Evolutionary conservation across 2,329 filamentous ascomycete species (phyloP).

Genomic region (Apiospora sp.): DNA sequence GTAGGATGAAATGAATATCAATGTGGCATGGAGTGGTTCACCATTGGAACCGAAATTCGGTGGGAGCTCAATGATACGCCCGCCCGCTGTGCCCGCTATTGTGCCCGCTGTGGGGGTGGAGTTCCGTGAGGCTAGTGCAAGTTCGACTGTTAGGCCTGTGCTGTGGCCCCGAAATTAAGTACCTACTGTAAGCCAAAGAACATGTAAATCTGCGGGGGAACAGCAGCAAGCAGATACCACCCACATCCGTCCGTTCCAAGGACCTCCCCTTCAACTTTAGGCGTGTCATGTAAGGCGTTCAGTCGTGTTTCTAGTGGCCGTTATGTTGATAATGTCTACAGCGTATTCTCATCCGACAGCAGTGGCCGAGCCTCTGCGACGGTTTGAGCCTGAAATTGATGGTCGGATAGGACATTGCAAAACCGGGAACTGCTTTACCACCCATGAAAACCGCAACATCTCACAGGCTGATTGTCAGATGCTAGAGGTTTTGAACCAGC

Average conservation of each 20-base stretch:
- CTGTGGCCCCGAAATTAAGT: not conserved
- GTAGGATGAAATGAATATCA: not conserved
- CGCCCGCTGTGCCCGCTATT: not conserved
- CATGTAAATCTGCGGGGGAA: not conserved
- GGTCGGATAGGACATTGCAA: constrained; percentile 11
- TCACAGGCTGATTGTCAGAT: not conserved
- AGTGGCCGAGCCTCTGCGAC: constrained; percentile 11
- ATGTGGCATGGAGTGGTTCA: not conserved
- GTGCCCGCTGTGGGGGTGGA: constrained; percentile 17
- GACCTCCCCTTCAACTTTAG: not conserved
- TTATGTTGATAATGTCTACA: constrained; percentile 2
- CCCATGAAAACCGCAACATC: too few species aligned
- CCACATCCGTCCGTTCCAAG: not conserved
- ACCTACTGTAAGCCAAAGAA: not conserved
- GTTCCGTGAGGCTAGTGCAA: not conserved
- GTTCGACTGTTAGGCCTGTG: not conserved
- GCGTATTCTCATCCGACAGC: not conserved
- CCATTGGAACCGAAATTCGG: not conserved
- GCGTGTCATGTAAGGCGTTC: constrained; percentile 13
- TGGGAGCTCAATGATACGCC: not conserved
- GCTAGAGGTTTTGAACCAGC: not conserved
- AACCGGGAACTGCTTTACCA: constrained; percentile 11
- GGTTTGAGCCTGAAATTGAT: constrained; percentile 8
- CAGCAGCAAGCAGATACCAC: not conserved
- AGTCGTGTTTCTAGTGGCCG: not conserved